Evolutionary conservation across 2,329 filamentous ascomycete genomes (phyloP).

Genomic region (Exophiala calicioides): DNA sequence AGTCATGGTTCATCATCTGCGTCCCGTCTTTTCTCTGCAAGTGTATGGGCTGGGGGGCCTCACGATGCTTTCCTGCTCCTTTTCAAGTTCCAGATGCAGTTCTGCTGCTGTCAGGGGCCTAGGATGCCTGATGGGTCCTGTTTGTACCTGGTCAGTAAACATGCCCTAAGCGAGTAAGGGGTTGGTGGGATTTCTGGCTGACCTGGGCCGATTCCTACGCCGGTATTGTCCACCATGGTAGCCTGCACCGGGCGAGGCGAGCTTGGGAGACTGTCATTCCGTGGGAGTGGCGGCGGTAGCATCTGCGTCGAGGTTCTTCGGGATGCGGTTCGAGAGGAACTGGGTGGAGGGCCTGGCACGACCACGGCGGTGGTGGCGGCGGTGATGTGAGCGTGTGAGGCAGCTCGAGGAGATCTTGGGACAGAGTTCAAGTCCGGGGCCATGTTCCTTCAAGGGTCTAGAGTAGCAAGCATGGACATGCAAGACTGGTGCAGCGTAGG

Average conservation of each 20-base stretch:
- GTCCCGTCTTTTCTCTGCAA: not conserved
- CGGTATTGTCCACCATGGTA: slow-evolving; percentile 36
- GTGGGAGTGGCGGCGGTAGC: slow-evolving; percentile 42
- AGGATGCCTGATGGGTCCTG: slow-evolving; percentile 80
- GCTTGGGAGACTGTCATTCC: slow-evolving; percentile 34
- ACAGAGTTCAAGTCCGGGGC: slow-evolving; percentile 52
- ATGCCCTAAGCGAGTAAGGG: not conserved
- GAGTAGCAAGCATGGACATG: not conserved
- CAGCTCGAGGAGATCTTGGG: slow-evolving; percentile 38
- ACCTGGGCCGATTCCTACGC: slow-evolving; percentile 45
- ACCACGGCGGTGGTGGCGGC: slow-evolving; percentile 23
- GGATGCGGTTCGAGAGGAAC: slow-evolving; percentile 34
- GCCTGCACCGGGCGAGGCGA: slow-evolving; percentile 31
- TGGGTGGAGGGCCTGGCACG: slow-evolving; percentile 10
- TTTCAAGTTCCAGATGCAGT: slow-evolving; percentile 84
- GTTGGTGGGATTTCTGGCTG: slow-evolving; percentile 19
- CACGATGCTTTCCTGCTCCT: slow-evolving; percentile 93
- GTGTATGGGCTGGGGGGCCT: slow-evolving; percentile 37
- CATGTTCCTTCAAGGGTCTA: slow-evolving; percentile 38
- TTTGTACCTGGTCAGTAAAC: slow-evolving; percentile 1
- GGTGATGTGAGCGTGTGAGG: slow-evolving; percentile 36
- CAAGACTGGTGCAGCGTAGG: not conserved
- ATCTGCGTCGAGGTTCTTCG: slow-evolving; percentile 52
- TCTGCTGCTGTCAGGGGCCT: slow-evolving; percentile 85
- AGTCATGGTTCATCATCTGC: not conserved